phyloP scores from a whole-genome alignment of 768 basidiomycete species.

The Pulveroboletus sp. region DNA sequence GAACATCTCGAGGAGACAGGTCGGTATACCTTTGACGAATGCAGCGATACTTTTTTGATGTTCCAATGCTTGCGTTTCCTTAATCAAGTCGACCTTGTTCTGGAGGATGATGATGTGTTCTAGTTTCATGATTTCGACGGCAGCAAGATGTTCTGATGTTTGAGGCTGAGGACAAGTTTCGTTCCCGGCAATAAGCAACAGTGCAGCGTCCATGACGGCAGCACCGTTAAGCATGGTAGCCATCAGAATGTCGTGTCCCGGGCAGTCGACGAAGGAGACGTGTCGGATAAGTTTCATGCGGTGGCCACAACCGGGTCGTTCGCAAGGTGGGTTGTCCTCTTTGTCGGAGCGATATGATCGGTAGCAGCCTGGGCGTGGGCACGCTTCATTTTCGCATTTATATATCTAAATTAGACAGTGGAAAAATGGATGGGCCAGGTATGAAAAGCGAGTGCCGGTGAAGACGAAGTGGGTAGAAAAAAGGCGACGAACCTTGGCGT shows the following conservation, averaged over 20 bases:
- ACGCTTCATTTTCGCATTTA: slow-evolving; percentile 92
- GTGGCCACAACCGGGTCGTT: slow-evolving; percentile 85
- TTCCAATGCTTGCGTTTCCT: slow-evolving; percentile 89
- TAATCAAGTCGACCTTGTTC: slow-evolving; percentile 98
- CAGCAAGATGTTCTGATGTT: slow-evolving; percentile 96
- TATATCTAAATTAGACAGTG: slow-evolving; percentile 62
- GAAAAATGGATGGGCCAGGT: not conserved
- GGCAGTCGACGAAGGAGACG: slow-evolving; percentile 98
- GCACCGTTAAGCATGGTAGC: slow-evolving; percentile 99
- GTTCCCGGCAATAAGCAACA: slow-evolving; percentile 93
- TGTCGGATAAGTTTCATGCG: slow-evolving; percentile 92
- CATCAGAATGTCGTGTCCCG: slow-evolving; percentile 99
- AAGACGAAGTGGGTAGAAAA: not conserved
- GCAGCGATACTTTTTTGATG: slow-evolving; percentile 94
- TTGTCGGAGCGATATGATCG: slow-evolving; percentile 91
- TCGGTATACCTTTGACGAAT: slow-evolving; percentile 81
- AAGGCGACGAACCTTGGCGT: slow-evolving; percentile 78
- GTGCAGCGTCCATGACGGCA: slow-evolving; percentile 98
- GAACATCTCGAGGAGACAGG: not conserved
- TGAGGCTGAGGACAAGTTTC: slow-evolving; percentile 99
- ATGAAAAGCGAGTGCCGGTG: not conserved
- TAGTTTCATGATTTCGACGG: slow-evolving; percentile 99
- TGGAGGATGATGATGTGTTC: slow-evolving; percentile 97
- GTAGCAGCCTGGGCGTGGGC: slow-evolving; percentile 92
- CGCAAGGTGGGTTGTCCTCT: slow-evolving; percentile 90